Evolutionary conservation across 2,329 filamentous ascomycete species (phyloP), one percentile per base, ranked within the genome.

Genomic region (Clarireedia hainanense): DNA sequence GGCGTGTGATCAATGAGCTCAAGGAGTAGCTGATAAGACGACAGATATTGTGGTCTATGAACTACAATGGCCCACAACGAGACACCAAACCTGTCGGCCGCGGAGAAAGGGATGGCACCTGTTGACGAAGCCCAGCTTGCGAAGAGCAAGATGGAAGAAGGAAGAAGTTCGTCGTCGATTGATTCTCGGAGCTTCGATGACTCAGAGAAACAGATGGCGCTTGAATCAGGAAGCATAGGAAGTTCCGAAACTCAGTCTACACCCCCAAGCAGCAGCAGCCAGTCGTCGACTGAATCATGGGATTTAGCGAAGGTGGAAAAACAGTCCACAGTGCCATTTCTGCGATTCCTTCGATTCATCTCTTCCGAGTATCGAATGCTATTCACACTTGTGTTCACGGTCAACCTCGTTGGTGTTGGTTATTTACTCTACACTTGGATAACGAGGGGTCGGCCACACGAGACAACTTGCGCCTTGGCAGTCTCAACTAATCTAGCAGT

Each of bases 351-450:
- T 26, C 23, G 52, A n/a, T 55, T 55, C 15, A 55, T 55, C n/a
- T 42, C 52, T 15, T 55, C 52, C 14, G 52, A 55, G 36, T 84
- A 84, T 63, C 76, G 80, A 27, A 74, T 76, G 5, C 73, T 84
- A 3, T 83, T 84, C 67, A 77, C 76, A 45, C 50, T 82, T 10
- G 71, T 80, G 26, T 75, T 77, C 57, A 61, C 80, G 39, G 65
- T 70, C 57, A 84, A 84, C 61, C 60, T 77, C 53, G 43, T 50
- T 17, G 54, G 63, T 72, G 58, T 79, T 52, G 61, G 76, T 36
- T 61, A 63, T 71, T 46, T 64, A 65, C 23, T 58, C 70, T 36
- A 63, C 67, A 47, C 45, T 34, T 26, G 36, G 45, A 3, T 37
- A 50, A 47, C 40, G 39, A 7, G 42, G 46, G 40, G 56, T 27